Base-by-base conservation (phyloP, 2,329 filamentous ascomycete species). In the Zopfia rhizophila region DNA sequence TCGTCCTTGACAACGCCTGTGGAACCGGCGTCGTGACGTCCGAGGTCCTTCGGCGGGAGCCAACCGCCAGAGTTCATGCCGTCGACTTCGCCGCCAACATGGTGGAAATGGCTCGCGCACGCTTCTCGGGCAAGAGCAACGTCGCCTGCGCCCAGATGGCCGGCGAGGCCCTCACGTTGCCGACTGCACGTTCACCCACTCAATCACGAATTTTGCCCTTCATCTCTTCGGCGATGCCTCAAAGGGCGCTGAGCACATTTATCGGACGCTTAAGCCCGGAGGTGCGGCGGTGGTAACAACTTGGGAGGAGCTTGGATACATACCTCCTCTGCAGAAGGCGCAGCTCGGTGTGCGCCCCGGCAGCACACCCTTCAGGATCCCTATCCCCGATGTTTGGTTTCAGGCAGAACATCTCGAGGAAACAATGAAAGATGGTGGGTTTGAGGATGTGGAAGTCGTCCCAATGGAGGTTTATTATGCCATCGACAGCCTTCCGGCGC, bases 181-280 rank as follows among this genome's bases (percentile, higher is more conserved):
- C 0, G 61, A 68, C 39, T 52, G 49, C 7, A 53, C 47, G 4
- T 72, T 72, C 47, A 60, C 58, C 3, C 60, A 64, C 45, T 55
- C 47, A 12, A 56, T 72, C 46, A 72, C 67, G 5, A 69, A 65
- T 51, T 55, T 72, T 16, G 68, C 66, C 3, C 45, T 72, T 19
- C 42, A 67, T n/a, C 63, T 66, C 29, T 66, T 66, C 33, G 19
- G 33, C 0, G 61, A 70, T 44, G 43, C 51, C 0, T 37, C 42
- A 1, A 42, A 23, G n/a, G 69, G 61, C 13, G 66, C 65, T 1
- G 42, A 47, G 7, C 63, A 72, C 37, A 60, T 71, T 7, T 48
- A 43, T 23, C 60, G 69, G 10, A 72, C 68, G 1, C 56, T 72
- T 3, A 50, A 55, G 11, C 53, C 56, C 3, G 66, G 55, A 7